Evolutionary conservation across 352 stramenopile genomes (phyloP).

Genomic region (Phytopythium mirpurense): DNA sequence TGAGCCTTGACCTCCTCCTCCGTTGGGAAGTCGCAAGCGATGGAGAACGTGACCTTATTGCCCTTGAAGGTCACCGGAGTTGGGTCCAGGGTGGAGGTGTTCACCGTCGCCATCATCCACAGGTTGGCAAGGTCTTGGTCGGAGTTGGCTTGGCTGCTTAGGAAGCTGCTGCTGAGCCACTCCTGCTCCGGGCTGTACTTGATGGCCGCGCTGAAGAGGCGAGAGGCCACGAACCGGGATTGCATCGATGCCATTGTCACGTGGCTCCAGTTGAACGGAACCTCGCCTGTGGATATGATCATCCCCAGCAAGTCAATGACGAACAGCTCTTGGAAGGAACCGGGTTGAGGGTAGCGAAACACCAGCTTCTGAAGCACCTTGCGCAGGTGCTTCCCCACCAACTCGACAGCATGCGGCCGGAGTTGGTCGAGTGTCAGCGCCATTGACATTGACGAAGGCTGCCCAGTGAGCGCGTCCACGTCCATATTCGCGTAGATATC

Average conservation of each 20-base stretch:
- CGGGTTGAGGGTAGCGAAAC: slow-evolving; percentile 35
- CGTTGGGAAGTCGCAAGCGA: slow-evolving; percentile 4
- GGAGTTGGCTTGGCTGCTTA: slow-evolving; percentile 47
- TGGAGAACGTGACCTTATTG: slow-evolving; percentile 16
- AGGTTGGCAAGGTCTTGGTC: slow-evolving; percentile 49
- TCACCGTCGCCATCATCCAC: slow-evolving; percentile 67
- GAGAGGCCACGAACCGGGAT: slow-evolving; percentile 43
- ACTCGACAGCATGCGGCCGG: slow-evolving; percentile 16
- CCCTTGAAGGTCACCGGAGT: slow-evolving; percentile 14
- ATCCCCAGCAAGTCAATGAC: slow-evolving; percentile 59
- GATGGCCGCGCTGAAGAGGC: slow-evolving; percentile 48
- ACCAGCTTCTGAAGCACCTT: slow-evolving; percentile 47
- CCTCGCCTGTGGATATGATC: slow-evolving; percentile 49
- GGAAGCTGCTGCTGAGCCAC: slow-evolving; percentile 60
- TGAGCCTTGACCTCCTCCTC: background rate
- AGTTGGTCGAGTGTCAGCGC: slow-evolving; percentile 19
- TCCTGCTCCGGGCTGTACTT: slow-evolving; percentile 56
- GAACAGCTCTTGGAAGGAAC: slow-evolving; percentile 50
- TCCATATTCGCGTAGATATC: slow-evolving; percentile 39
- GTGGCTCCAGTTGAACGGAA: slow-evolving; percentile 60
- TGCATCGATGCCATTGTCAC: slow-evolving; percentile 34
- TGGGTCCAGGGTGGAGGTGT: slow-evolving; percentile 28
- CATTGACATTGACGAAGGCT: slow-evolving; percentile 9
- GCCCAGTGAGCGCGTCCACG: slow-evolving; percentile 20
- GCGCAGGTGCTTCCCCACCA: slow-evolving; percentile 31